These are phyloP conservation scores for Entoloma clypeatum DNA, from an alignment of 1,284 basidiomycete species.

Conservation along the genomic window DNA sequence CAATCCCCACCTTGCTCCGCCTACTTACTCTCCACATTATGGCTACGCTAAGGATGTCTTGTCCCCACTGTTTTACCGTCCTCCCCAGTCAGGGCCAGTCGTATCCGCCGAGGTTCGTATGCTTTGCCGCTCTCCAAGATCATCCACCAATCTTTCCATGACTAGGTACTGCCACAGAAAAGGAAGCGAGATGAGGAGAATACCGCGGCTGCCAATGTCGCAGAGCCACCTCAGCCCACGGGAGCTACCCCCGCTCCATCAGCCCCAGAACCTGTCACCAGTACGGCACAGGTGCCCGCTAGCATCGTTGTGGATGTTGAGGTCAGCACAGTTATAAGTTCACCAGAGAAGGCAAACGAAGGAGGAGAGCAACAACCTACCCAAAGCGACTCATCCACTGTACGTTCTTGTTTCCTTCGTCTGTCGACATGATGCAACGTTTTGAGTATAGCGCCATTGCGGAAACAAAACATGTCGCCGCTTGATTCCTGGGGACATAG, in stretches of 20 bases:
- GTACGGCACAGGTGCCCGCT: too few species aligned
- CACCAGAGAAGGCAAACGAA: neutral
- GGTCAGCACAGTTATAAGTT: too few species aligned
- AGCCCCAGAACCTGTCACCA: neutral
- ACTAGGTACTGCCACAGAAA: neutral
- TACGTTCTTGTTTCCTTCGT: neutral
- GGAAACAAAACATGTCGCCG: slow-evolving; percentile 30
- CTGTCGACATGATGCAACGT: neutral
- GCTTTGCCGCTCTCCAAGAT: too few species aligned
- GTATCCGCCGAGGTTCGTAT: too few species aligned
- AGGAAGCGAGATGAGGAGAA: neutral
- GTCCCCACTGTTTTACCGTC: too few species aligned
- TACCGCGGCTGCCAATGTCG: neutral
- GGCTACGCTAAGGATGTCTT: too few species aligned
- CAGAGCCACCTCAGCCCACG: neutral
- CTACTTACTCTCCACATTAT: too few species aligned
- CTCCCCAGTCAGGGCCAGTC: too few species aligned
- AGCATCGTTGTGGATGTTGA: too few species aligned
- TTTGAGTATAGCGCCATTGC: slow-evolving; percentile 22
- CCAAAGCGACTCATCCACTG: neutral
- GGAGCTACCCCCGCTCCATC: neutral
- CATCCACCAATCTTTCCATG: too few species aligned
- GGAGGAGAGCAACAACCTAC: neutral
- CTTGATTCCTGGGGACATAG: slow-evolving; percentile 21
- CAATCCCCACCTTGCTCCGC: too few species aligned